Evolutionary conservation across 176 grass and related monocot species (phyloP).

Genomic region (Zea mays): Zm-B73-REFERENCE-NAM-5.0 NC_050098.1:222768001-222768500

Average conservation of each 20-base stretch:
- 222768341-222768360: constrained; percentile 96
- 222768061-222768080: too few species aligned
- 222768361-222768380: constrained; percentile 99
- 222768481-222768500: neutral
- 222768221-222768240: constrained; percentile 38
- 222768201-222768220: constrained; percentile 10
- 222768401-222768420: constrained; percentile 99
- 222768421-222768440: constrained; percentile 99
- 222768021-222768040: too few species aligned
- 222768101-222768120: too few species aligned
- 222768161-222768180: neutral
- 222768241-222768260: constrained; percentile 88
- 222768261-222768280: constrained; percentile 91
- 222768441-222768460: constrained; percentile 70
- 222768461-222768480: neutral
- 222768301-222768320: constrained; percentile 99
- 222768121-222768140: too few species aligned
- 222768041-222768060: too few species aligned
- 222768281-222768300: constrained; percentile 93
- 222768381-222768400: constrained; percentile 99
- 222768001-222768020: too few species aligned
- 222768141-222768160: too few species aligned
- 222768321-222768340: constrained; percentile 99
- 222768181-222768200: neutral
- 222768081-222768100: too few species aligned